Evolutionary conservation across 2,329 filamentous ascomycete species (phyloP).

Genomic region (Neocatenulostroma microsporum): DNA sequence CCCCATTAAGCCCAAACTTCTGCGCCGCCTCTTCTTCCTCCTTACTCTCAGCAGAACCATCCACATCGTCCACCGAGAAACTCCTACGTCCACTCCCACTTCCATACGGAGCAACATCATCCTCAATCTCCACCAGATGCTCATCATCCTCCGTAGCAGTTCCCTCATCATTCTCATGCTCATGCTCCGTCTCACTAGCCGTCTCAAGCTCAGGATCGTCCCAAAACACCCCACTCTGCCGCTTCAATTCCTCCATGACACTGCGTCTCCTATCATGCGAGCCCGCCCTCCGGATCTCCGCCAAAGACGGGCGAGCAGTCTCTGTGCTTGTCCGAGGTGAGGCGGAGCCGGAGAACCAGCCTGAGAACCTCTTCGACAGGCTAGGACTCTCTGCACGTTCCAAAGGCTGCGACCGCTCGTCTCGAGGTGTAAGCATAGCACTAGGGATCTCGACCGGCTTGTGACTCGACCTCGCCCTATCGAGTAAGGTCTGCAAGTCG

Average conservation of each 20-base stretch:
- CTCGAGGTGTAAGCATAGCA: constrained; percentile 16
- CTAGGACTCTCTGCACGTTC: constrained; percentile 21
- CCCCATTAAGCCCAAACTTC: no score
- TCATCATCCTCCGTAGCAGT: constrained; percentile 1
- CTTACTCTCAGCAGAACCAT: no score
- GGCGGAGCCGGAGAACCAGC: constrained; percentile 18
- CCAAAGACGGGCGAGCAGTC: constrained; percentile 12
- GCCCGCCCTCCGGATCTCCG: constrained; percentile 3
- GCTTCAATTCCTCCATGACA: constrained; percentile 37
- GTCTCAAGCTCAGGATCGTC: constrained; percentile 32
- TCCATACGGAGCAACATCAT: constrained; percentile 2
- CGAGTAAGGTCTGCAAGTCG: constrained; percentile 37
- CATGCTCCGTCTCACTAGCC: constrained; percentile 7
- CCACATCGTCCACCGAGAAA: no score
- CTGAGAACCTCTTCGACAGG: constrained; percentile 24
- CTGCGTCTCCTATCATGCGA: constrained; percentile 21
- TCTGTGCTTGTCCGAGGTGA: constrained; percentile 16
- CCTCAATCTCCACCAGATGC: not conserved
- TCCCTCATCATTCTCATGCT: no score
- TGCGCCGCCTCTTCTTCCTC: no score
- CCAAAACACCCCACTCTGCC: constrained; percentile 42
- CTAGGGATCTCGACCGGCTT: constrained; percentile 22
- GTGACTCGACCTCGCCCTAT: constrained; percentile 25
- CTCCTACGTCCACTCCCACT: no score
- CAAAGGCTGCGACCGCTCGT: constrained; percentile 7